Percentiles rank a stretch among this genome's conserved stretches.
These are phyloP conservation scores for Penicillium sp. DNA, from an alignment of 2,329 filamentous ascomycete genomes.

Conservation along the genomic window DNA sequence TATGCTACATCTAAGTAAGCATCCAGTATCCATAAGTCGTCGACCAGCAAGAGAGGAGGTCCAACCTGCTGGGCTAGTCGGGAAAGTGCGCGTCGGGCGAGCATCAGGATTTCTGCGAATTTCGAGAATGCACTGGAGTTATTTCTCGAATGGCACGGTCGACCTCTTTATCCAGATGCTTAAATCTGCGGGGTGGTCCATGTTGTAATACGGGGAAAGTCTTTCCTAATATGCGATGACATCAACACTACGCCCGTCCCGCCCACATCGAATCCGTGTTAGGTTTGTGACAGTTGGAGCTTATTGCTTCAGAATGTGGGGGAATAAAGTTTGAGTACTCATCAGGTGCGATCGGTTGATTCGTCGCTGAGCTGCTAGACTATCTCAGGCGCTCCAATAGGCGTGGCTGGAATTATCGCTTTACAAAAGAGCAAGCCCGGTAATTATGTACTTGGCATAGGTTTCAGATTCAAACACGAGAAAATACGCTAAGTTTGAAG, in stretches of 20 bases:
- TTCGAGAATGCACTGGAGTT: not conserved
- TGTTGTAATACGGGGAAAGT: not conserved
- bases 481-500: not conserved
- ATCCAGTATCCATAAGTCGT: not conserved
- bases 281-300: not conserved
- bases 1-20: slow-evolving; percentile 3
- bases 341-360: not conserved
- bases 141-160: too few relatives aligned
- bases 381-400: not conserved
- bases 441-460: not conserved
- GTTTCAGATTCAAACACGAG: not conserved
- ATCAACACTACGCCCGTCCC: not conserved
- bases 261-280: not conserved
- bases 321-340: not conserved
- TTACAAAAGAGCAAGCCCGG: not conserved
- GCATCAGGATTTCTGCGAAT: not conserved
- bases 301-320: not conserved
- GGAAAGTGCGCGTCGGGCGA: slow-evolving; percentile 1
- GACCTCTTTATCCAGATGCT: not conserved
- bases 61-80: slow-evolving; percentile 2
- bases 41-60: not conserved
- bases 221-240: not conserved
- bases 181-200: not conserved
- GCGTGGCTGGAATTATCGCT: not conserved
- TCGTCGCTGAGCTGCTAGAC: not conserved